phyloP scores from a whole-genome alignment of 2,329 filamentous ascomycete species.

The Exophiala phaeomuriformis region DNA sequence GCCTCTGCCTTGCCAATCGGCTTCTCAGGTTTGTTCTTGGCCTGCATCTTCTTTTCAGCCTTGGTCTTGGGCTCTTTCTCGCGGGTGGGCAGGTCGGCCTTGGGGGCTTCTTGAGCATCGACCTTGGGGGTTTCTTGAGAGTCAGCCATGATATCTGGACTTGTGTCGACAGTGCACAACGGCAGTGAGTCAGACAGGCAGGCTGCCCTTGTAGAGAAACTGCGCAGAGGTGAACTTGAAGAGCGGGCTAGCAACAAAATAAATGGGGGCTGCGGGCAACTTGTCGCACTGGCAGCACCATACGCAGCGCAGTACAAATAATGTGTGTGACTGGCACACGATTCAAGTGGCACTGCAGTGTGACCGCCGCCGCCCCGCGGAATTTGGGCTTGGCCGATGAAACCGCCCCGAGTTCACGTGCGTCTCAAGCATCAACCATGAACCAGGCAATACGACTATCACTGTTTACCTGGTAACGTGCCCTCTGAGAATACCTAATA shows the following conservation, averaged over 20 bases:
- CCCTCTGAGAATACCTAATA: too few species aligned
- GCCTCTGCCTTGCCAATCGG: constrained; percentile 39
- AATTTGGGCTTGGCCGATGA: neutral
- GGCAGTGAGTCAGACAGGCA: neutral
- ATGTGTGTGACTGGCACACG: neutral
- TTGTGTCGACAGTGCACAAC: neutral
- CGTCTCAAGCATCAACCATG: neutral
- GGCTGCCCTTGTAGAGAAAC: too few species aligned
- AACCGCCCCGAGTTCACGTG: too few species aligned
- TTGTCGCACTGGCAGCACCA: neutral
- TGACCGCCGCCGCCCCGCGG: neutral
- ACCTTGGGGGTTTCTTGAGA: constrained; percentile 18
- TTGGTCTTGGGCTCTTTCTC: constrained; percentile 37
- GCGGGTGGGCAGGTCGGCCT: constrained; percentile 20
- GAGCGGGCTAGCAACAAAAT: too few species aligned
- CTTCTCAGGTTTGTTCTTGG: constrained; percentile 38
- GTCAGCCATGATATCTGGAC: constrained; percentile 16
- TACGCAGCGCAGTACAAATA: neutral
- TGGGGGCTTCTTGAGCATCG: constrained; percentile 16
- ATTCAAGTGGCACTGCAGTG: neutral
- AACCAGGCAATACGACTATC: too few species aligned
- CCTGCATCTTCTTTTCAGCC: constrained; percentile 39
- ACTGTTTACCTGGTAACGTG: too few species aligned
- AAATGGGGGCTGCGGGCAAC: neutral
- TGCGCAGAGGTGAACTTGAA: too few species aligned